These are phyloP conservation scores for Discostella pseudostelligera DNA, from an alignment of 108 stramenopile genomes.

Conservation along the genomic window DNA sequence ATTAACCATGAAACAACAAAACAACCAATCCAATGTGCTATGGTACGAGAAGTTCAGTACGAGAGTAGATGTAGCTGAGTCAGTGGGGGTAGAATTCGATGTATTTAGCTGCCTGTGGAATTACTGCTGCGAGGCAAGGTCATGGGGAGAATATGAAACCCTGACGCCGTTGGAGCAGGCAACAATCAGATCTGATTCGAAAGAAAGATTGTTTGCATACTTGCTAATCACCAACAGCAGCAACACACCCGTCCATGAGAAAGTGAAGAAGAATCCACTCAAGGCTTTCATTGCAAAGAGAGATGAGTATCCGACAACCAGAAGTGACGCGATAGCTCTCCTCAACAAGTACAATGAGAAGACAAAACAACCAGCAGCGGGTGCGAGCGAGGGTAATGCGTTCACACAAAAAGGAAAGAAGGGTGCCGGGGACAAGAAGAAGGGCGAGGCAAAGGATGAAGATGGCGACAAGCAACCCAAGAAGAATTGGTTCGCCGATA, in stretches of 20 bases:
- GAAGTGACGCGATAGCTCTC: background rate
- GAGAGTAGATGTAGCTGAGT: slow-evolving; percentile 17
- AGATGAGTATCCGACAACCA: background rate
- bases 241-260: background rate
- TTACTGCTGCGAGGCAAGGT: slow-evolving; percentile 4
- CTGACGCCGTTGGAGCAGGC: background rate
- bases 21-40: background rate
- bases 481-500: too few relatives aligned
- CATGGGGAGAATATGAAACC: slow-evolving; percentile 4
- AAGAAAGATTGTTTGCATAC: slow-evolving; percentile 11
- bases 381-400: background rate
- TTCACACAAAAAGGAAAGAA: background rate
- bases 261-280: background rate
- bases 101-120: slow-evolving; percentile 4
- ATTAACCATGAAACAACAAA: slow-evolving; percentile 3
- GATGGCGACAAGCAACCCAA: background rate
- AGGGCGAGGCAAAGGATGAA: background rate
- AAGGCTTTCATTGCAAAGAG: slow-evolving; percentile 1
- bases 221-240: slow-evolving; percentile 7
- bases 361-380: background rate
- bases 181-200: background rate
- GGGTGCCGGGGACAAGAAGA: background rate
- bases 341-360: slow-evolving; percentile 21
- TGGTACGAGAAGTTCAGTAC: slow-evolving; percentile 8
- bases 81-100: slow-evolving; percentile 11